Conservation (phyloP, 345 rosid species). For the Hibiscus tridactylites region DNA sequence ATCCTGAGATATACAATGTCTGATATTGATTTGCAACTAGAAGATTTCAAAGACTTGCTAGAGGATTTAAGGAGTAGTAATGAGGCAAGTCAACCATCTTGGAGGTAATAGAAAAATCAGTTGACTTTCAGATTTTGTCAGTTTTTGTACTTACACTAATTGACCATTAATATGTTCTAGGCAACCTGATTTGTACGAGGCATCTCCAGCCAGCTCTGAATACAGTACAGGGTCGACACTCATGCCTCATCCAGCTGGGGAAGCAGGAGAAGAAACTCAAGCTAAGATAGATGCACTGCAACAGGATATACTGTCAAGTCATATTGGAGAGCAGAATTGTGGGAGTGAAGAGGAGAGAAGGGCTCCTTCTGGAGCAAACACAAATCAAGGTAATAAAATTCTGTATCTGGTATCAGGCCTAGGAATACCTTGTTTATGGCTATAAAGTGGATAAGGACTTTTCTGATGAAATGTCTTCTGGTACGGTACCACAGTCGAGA, state of each 20-base stretch:
- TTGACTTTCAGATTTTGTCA: background rate
- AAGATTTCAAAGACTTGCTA: constrained; percentile 60
- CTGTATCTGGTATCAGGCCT: background rate
- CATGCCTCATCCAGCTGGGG: constrained; percentile 31
- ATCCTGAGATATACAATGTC: constrained; percentile 37
- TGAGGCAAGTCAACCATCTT: constrained; percentile 57
- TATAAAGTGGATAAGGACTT: background rate
- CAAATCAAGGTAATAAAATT: constrained; percentile 39
- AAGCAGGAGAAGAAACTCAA: constrained; percentile 36
- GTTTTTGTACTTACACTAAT: constrained; percentile 16
- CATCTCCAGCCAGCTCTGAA: constrained; percentile 80
- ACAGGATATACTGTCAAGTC: constrained; percentile 23
- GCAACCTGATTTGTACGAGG: constrained; percentile 75
- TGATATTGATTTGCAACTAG: constrained; percentile 57
- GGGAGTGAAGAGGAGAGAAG: constrained; percentile 30
- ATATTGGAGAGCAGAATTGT: constrained; percentile 19
- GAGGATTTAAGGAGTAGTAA: constrained; percentile 53
- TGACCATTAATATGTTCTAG: constrained; percentile 25
- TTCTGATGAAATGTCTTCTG: constrained; percentile 14
- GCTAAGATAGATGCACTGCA: constrained; percentile 30
- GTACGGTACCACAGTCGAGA: constrained; percentile 23
- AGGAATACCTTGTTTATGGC: constrained; percentile 2
- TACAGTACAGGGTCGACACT: constrained; percentile 79
- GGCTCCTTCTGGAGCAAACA: constrained; percentile 27
- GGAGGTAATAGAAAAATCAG: constrained; percentile 49